A percentile compares a stretch with the other conserved stretches of the same genome.
Evolutionary conservation across 2,329 filamentous ascomycete genomes (phyloP).

Genomic region (Aspergillus sp.): DNA sequence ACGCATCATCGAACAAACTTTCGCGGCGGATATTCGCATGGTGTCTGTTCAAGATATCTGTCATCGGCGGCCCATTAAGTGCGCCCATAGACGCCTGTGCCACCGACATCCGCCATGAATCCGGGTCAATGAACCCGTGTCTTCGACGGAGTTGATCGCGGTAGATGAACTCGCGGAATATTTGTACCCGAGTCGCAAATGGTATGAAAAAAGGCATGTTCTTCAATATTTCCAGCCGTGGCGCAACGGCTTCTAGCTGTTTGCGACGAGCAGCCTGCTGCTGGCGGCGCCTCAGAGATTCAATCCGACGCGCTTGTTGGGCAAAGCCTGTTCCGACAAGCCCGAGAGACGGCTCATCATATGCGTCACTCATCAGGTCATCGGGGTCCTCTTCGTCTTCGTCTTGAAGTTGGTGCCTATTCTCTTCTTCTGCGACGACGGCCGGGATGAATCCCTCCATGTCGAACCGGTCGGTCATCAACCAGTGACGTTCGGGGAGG

Average conservation of each 20-base stretch:
- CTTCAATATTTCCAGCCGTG: conserved; percentile 83
- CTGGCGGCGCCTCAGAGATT: conserved; percentile 63
- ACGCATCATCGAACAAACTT: conserved; percentile 82
- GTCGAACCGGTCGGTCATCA: conserved; percentile 86
- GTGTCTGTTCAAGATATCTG: conserved; percentile 56
- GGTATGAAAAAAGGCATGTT: conserved; percentile 98
- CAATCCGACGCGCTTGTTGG: conserved; percentile 61
- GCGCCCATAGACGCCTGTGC: conserved; percentile 43
- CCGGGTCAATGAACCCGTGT: conserved; percentile 67
- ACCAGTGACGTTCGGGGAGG: conserved; percentile 80
- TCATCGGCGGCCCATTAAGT: conserved; percentile 37
- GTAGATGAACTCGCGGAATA: conserved; percentile 89
- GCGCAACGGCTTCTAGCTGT: conserved; percentile 75
- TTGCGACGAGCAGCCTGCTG: conserved; percentile 67
- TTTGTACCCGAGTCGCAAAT: conserved; percentile 84
- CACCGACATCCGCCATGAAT: conserved; percentile 69
- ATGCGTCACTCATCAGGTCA: conserved; percentile 42
- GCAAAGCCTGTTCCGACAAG: conserved; percentile 60
- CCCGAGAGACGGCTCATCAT: conserved; percentile 32
- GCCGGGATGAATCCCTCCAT: conserved; percentile 84
- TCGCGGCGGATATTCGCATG: conserved; percentile 78
- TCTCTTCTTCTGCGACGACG: conserved; percentile 84
- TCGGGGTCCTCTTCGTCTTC: conserved; percentile 59
- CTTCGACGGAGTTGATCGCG: conserved; percentile 75
- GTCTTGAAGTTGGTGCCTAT: conserved; percentile 65